Evolutionary conservation across 1,139 yeast genomes (phyloP), one percentile per base, ranked within the genome.

Genomic region (Hansenula sp.): DNA sequence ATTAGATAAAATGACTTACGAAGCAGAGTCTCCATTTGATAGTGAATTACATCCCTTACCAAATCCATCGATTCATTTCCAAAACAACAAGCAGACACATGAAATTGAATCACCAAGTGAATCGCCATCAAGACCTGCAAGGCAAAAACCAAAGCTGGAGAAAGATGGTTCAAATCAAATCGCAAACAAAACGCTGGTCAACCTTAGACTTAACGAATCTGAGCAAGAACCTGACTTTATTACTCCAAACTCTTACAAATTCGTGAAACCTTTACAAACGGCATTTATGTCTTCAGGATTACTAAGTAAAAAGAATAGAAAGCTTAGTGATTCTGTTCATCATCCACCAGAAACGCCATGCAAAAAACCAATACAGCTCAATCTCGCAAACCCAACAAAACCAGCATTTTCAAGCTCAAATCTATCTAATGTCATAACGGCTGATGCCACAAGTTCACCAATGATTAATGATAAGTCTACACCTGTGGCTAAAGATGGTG

Each of bases 191-290:
- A 40, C 33, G 30, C 38, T 50, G n/a, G 17, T 47, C 19, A 48
- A 39, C 38, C 17, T 71, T 63, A 52, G 47, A 28, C 39, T 31
- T 69, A 69, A 45, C 68, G 70, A 46, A 75, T 67, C 47, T 50
- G 52, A 48, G 18, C 41, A 44, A 13, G 55, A 52, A 33, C 44
- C 43, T 28, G 61, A 61, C 33, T 59, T 67, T 49, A 57, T 66
- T 46, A 65, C 79, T 16, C 75, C 81, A n/a, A 72, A 76, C 19
- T 75, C 83, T 2, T 88, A 82, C 63, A 78, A 80, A 51, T 78
- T 80, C 45, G 95, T 85, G 29, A 85, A 84, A 59, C 96, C 96
- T 5, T 71, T 87, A 39, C 96, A 87, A 60, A 83, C 93, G 0
- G 96, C 94, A 13, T 89, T 89, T 62, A 75, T 79, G 63, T 79